Conservation (phyloP, 306 rosid genomes). For the Quercus variabilis region DNA sequence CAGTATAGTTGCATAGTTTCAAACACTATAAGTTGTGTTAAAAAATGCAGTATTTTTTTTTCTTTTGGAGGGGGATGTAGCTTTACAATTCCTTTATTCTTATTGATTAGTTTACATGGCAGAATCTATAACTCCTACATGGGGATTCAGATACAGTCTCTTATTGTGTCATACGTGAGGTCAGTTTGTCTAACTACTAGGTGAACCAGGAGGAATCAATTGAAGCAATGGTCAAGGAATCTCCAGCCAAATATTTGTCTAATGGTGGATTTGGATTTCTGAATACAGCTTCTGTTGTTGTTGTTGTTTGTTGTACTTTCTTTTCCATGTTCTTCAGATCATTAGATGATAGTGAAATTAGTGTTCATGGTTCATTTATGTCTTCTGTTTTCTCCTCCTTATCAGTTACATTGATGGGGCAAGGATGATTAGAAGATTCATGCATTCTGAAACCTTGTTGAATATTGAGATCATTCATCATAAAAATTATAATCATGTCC, state of each 20-base stretch:
- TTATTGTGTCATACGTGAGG: constrained; percentile 16
- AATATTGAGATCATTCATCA: no score
- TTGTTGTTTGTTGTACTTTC: no score
- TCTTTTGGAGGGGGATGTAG: not conserved
- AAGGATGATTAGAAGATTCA: not conserved
- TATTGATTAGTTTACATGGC: not conserved
- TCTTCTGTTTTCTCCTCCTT: not conserved
- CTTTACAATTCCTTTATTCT: not conserved
- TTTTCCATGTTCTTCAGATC: not conserved
- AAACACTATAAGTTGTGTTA: not conserved
- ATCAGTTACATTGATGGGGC: not conserved
- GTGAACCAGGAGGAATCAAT: not conserved
- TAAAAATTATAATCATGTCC: no score
- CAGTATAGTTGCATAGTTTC: constrained; percentile 21
- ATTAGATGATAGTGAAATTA: not conserved
- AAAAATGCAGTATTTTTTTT: not conserved
- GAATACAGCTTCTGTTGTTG: no score
- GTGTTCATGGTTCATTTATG: not conserved
- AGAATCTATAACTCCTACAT: not conserved
- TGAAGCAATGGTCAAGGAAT: not conserved
- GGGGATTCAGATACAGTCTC: constrained; percentile 15
- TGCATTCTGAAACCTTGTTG: no score
- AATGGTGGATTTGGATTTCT: no score
- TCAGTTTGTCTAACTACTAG: constrained; percentile 13
- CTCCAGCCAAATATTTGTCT: not conserved